Evolutionary conservation across 2,329 filamentous ascomycete genomes (phyloP), one percentile per base, ranked within the genome.

Genomic region (Hymenoscyphus occultus): DNA sequence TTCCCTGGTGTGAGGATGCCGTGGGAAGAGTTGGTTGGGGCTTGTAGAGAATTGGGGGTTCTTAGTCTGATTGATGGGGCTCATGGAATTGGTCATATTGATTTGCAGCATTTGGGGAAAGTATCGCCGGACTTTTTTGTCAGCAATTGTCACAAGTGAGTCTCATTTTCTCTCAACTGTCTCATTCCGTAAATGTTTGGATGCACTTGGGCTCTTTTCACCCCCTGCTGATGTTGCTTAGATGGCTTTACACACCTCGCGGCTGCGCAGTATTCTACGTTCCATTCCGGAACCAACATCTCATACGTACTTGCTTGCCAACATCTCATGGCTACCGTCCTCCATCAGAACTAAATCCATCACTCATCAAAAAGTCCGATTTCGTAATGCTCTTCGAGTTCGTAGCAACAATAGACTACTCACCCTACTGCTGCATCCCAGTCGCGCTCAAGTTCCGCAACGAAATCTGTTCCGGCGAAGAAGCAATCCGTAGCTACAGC

Each of bases 131-230:
- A 97, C 77, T 97, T 96, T 78, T 92, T 96, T 74, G 84, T 94
- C 10, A 90, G 84, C 65, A 97, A 97, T 76, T 92, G 89, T 72
- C 91, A 96, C 79, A 96, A 96, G 81, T 97, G 93, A 92, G 85
- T 62, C 19, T 19, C 60, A 28, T 28, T 48, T 31, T 42, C 16
- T 19, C 42, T 19, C 14, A 12, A 35, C 0, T 22, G 7, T 14
- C 1, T n/a, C 54, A 42, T 57, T 22, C 28, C 5, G 1, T n/a
- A 6, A 16, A 45, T n/a, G 4, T 45, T n/a, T 48, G 45, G 7
- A 19, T 22, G 45, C 45, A 19, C 45, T 22, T 51, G 45, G n/a
- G 10, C 22, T n/a, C 1, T 19, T 5, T 5, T 9, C 7, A 28
- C 10, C 10, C 7, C 3, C 22, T 10, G 19, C 39, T 60, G 59